Evolutionary conservation across 805 yeast genomes (phyloP).

Genomic region (Tetrapisispora fleetii): DNA sequence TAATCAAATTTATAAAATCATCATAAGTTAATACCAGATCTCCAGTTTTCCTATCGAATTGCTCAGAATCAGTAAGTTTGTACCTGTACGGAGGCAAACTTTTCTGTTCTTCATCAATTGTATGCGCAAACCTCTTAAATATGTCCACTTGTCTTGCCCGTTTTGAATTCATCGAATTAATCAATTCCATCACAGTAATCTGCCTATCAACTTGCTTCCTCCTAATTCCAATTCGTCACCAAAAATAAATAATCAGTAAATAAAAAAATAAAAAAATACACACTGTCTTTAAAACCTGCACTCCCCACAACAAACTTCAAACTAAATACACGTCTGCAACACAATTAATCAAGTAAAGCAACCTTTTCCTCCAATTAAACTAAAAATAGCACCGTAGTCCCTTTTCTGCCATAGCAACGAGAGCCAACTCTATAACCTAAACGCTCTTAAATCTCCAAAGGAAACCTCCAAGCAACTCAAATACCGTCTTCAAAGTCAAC

Average conservation of each 20-base stretch:
- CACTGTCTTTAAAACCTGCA: too few relatives aligned
- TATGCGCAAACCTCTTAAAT: constrained; percentile 35
- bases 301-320: too few relatives aligned
- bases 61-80: neutral
- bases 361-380: neutral
- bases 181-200: constrained; percentile 28
- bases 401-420: neutral
- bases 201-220: too few relatives aligned
- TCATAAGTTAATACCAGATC: constrained; percentile 30
- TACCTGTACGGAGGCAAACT: neutral
- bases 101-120: constrained; percentile 20
- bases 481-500: too few relatives aligned
- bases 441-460: too few relatives aligned
- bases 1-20: constrained; percentile 29
- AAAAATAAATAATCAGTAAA: neutral
- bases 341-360: neutral
- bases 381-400: neutral
- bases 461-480: too few relatives aligned
- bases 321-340: too few relatives aligned
- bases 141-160: constrained; percentile 34
- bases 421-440: neutral
- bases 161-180: constrained; percentile 30
- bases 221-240: too few relatives aligned
- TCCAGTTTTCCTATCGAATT: constrained; percentile 2
- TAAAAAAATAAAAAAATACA: neutral